Evolutionary conservation across 2,329 filamentous ascomycete genomes (phyloP), one percentile per base, ranked within the genome.

Genomic region (Diplodia intermedia): DNA sequence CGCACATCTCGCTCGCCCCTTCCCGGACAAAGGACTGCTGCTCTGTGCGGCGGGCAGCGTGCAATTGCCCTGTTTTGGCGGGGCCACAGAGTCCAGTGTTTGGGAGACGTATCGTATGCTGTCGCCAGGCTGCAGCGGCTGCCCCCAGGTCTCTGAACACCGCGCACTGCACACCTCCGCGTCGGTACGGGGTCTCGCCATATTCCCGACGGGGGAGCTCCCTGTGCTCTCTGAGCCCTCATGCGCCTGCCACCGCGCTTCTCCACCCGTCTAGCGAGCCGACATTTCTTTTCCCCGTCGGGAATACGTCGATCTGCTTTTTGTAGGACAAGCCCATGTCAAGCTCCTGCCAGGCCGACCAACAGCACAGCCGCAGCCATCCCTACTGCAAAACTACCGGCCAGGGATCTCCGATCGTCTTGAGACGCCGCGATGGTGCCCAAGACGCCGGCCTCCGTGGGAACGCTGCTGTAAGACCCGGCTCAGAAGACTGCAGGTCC

Each of bases 391-490:
- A 43, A 31, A 63, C 60, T 31, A 7, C 60, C 18, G n/a, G 26
- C n/a, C 60, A 63, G 60, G 60, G 60, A 67, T 67, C 65, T 67
- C 54, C 65, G 65, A 67, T 67, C 65, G 31, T 20, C 65, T 33
- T 52, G 43, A 57, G 57, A 57, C 65, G 53, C 54, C 43, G 54
- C 65, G 65, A 67, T 67, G 65, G 14, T 67, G 65, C 65, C 65
- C 65, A 67, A 67, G 47, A 67, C 55, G 40, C 53, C 23, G 65
- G 26, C 40, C 31, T 11, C 36, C 29, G 65, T 52, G 60, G 65
- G 65, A 54, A 60, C 57, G 54, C 65, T 67, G 65, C 54, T 67
- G 65, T 67, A 60, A 60, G 65, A 67, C 65, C 65, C 60, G 43
- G n/a, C 29, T 63, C 47, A 63, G 60, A 63, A 52, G 47, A 63